phyloP scores from a whole-genome alignment of 148 eudicot species.

The Mesembryanthemum crystallinum region DNA sequence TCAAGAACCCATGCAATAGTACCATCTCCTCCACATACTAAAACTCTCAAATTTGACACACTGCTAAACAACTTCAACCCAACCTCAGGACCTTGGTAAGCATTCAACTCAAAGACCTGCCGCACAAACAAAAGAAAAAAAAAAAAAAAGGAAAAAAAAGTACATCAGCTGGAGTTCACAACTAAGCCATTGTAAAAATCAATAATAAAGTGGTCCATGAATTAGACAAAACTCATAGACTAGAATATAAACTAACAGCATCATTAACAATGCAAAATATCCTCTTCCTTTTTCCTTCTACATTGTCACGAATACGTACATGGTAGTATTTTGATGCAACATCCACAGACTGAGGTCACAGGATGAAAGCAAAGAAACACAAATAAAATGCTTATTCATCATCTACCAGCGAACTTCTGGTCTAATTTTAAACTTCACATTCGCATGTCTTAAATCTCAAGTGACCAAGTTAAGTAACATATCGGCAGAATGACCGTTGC shows the following conservation, averaged over 20 bases:
- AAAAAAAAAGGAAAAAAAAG: too few species aligned
- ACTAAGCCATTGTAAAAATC: too few species aligned
- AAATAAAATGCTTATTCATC: not conserved
- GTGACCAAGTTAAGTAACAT: not conserved
- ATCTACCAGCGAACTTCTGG: not conserved
- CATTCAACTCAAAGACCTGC: constrained; percentile 76
- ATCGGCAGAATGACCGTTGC: not conserved
- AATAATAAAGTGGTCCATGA: too few species aligned
- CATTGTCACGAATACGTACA: not conserved
- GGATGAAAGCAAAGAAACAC: not conserved
- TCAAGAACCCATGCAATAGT: constrained; percentile 89
- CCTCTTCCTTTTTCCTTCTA: not conserved
- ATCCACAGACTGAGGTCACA: not conserved
- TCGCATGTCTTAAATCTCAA: not conserved
- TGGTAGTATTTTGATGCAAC: too few species aligned
- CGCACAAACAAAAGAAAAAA: too few species aligned
- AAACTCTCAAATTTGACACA: constrained; percentile 64
- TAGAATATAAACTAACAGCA: not conserved
- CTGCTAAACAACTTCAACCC: constrained; percentile 64
- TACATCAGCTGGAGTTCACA: not conserved
- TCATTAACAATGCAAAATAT: not conserved
- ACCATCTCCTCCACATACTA: constrained; percentile 93
- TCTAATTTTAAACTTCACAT: not conserved
- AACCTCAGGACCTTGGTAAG: constrained; percentile 75
- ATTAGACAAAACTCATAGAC: constrained; percentile 3